Evolutionary conservation across 139 green algal genomes (phyloP).

Genomic region (Tetradesmus obliquus): DNA sequence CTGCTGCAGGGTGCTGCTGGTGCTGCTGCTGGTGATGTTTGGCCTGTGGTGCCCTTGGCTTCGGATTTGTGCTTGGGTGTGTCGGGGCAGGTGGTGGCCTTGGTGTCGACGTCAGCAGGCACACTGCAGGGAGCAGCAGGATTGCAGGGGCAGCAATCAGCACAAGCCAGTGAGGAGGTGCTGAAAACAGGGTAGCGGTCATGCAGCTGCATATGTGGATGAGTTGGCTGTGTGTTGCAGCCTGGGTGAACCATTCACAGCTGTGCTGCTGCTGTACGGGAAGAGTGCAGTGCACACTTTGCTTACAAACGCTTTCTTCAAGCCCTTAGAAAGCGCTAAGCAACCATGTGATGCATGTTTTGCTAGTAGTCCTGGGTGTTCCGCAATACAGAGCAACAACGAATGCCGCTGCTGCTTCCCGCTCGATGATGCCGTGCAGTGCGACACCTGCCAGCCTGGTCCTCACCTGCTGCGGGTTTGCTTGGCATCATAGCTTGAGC

Average conservation of each 20-base stretch:
- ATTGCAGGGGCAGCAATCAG: neutral
- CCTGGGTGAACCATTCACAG: no score
- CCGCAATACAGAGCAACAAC: neutral
- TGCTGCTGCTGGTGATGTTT: neutral
- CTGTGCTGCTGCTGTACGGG: no score
- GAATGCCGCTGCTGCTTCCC: no score
- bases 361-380: no score
- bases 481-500: neutral
- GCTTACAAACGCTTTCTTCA: no score
- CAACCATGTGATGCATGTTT: no score
- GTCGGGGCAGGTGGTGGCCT: neutral
- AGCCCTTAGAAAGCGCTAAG: no score
- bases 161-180: no score
- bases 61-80: neutral
- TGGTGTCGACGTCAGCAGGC: neutral
- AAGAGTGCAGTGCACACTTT: no score
- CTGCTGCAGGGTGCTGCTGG: neutral
- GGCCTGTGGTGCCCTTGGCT: neutral
- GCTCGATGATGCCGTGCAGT: neutral
- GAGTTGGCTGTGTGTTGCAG: no score
- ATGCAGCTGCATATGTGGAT: no score
- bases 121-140: neutral
- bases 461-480: neutral
- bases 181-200: no score
- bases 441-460: neutral